A percentile compares a stretch with the other conserved stretches of the same genome.
Conservation (phyloP, 164 flowering plant genomes). For the Amborella trichopoda region DNA sequence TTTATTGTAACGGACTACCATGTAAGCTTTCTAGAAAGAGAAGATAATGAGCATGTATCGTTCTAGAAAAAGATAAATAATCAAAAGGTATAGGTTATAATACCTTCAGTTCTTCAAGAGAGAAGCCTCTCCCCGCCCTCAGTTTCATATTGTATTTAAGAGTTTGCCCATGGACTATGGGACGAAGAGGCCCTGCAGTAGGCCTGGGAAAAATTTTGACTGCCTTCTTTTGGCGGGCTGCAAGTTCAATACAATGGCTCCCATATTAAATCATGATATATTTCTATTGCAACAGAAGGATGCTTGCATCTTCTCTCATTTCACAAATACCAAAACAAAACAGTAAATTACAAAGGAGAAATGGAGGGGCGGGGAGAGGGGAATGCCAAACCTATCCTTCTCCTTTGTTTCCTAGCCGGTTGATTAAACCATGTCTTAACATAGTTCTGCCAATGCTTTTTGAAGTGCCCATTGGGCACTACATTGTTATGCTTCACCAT, state of each 20-base stretch:
- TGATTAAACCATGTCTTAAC: constrained; percentile 83
- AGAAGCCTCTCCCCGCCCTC: constrained; percentile 52
- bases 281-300: too few species aligned
- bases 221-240: constrained; percentile 59
- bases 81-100: too few species aligned
- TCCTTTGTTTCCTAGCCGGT: constrained; percentile 65
- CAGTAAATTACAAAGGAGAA: background rate
- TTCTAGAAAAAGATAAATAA: too few species aligned
- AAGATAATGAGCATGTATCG: too few species aligned
- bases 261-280: too few species aligned
- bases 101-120: constrained; percentile 56
- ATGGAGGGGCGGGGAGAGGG: background rate
- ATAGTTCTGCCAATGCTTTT: constrained; percentile 85
- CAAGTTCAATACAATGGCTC: constrained; percentile 1
- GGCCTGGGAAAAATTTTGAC: constrained; percentile 57
- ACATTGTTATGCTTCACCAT: constrained; percentile 87
- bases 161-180: constrained; percentile 48
- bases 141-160: constrained; percentile 56
- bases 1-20: too few species aligned
- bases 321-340: background rate
- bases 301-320: too few species aligned
- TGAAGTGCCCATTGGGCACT: constrained; percentile 65
- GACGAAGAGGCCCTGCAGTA: constrained; percentile 48
- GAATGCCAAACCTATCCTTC: constrained; percentile 35
- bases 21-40: too few species aligned